These are phyloP conservation scores for Axilococcus clingmanii DNA, from an alignment of 139 green algal genomes.

Conservation along the genomic window DNA sequence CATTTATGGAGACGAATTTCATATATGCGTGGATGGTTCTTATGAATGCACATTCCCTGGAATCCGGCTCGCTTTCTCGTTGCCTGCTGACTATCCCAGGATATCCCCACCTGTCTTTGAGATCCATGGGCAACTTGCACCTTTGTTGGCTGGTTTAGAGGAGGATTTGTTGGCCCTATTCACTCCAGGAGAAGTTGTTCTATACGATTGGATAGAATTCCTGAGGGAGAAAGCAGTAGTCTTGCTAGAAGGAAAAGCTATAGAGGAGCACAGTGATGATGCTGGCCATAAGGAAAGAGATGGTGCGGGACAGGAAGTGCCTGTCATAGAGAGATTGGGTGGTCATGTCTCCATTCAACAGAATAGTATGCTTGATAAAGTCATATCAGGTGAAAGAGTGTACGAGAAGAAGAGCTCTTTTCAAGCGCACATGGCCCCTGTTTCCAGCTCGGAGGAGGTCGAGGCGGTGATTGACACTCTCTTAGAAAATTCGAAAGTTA, in stretches of 20 bases:
- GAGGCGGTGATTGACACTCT: constrained; percentile 54
- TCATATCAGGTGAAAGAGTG: constrained; percentile 54
- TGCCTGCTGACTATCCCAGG: constrained; percentile 50
- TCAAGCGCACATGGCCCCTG: constrained; percentile 41
- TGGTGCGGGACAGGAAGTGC: neutral
- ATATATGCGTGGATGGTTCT: neutral
- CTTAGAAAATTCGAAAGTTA: constrained; percentile 66
- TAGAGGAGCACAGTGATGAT: neutral
- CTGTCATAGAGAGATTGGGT: neutral
- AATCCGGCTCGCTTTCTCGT: constrained; percentile 3
- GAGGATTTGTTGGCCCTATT: constrained; percentile 47
- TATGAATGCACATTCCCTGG: neutral
- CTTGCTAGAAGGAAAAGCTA: no score
- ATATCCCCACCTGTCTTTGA: constrained; percentile 31
- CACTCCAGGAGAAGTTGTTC: constrained; percentile 39
- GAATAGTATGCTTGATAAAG: constrained; percentile 7
- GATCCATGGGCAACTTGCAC: constrained; percentile 22
- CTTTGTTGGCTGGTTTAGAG: constrained; percentile 24
- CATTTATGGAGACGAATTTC: constrained; percentile 49
- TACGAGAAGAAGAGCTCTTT: constrained; percentile 70
- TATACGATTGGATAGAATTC: constrained; percentile 55
- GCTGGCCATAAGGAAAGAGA: neutral
- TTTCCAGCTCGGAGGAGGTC: constrained; percentile 40
- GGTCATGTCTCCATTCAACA: neutral
- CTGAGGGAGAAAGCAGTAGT: constrained; percentile 41